Base-by-base conservation (phyloP, 495 filamentous ascomycete species). In the Talaromyces stipitatus region DNA sequence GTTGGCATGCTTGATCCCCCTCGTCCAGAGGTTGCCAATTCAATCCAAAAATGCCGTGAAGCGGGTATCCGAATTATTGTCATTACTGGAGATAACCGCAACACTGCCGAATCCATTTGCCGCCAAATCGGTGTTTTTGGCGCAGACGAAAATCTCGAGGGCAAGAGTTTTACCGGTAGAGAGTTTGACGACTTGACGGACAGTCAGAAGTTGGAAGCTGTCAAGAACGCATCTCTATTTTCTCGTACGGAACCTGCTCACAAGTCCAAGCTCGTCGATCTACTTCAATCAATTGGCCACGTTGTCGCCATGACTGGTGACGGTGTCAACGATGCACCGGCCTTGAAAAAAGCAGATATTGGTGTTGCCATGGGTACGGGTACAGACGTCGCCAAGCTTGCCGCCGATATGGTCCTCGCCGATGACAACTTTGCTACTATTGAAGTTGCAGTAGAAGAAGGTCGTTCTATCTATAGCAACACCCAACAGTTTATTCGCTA, bases 271-370 rank as follows among this genome's bases (percentile, higher is more conserved):
- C 84, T 99, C 26, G 92, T 99, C 43, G 95, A 99, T 72, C 85
- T 97, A 27, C 87, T 99, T 56, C 95, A 99, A 71, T 88, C 88
- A 24, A 75, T 88, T 60, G 89, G 90, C 60, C 90, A 97, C 68
- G 95, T 99, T 26, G 95, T 99, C 58, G 95, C 95, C 60, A 99
- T 99, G 95, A 99, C 95, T 58, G 95, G 95, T 62, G 95, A 99
- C 69, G 95, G 95, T 68, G 95, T 99, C 71, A 99, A 99, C 66
- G 95, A 99, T 75, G 95, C 95, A 1, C 95, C 95, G 38, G 95
- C 95, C 16, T 80, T 99, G 64, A 99, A 99, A 82, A 97, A 96
- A 73, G 86, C 94, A 4, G 95, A 99, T 67, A 99, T 99, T 73
- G 95, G 95, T 65, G 92, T 99, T 30, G 95, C 95, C 22, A 99